Evolutionary conservation across 1,284 basidiomycete genomes (phyloP).

Genomic region (Ganoderma lucidum): DNA sequence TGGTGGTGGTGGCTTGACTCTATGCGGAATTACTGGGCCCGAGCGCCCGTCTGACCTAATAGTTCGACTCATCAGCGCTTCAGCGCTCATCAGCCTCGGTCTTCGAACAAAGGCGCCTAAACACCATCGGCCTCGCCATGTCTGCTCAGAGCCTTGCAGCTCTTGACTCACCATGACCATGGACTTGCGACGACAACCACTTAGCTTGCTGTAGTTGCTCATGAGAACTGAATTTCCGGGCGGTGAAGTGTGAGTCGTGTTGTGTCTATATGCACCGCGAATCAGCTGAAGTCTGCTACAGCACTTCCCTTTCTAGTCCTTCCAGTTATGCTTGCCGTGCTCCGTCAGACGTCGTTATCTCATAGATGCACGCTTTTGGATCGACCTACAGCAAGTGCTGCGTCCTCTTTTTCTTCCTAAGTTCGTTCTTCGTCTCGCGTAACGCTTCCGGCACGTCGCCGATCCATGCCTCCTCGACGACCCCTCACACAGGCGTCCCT

Average conservation of each 20-base stretch:
- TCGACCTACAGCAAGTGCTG: conserved; percentile 10
- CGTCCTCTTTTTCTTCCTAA: neutral
- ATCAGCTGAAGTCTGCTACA: neutral
- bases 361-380: neutral
- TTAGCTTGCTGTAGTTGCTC: too few relatives aligned
- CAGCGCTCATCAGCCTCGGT: neutral
- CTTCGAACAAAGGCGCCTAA: too few relatives aligned
- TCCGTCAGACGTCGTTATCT: neutral
- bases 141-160: neutral
- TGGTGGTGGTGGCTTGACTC: neutral
- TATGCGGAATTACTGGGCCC: neutral
- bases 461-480: conserved; percentile 13
- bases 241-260: too few relatives aligned
- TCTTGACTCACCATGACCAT: neutral
- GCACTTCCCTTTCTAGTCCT: neutral
- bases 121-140: too few relatives aligned
- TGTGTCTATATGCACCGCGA: too few relatives aligned
- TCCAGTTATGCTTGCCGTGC: neutral
- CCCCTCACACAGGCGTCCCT: neutral
- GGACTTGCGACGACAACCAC: neutral
- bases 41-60: neutral
- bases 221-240: too few relatives aligned
- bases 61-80: neutral
- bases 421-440: conserved; percentile 4
- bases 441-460: conserved; percentile 8